Evolutionary conservation across 1,284 basidiomycete species (phyloP).

Genomic region (Papiliotrema fonsecae): DNA sequence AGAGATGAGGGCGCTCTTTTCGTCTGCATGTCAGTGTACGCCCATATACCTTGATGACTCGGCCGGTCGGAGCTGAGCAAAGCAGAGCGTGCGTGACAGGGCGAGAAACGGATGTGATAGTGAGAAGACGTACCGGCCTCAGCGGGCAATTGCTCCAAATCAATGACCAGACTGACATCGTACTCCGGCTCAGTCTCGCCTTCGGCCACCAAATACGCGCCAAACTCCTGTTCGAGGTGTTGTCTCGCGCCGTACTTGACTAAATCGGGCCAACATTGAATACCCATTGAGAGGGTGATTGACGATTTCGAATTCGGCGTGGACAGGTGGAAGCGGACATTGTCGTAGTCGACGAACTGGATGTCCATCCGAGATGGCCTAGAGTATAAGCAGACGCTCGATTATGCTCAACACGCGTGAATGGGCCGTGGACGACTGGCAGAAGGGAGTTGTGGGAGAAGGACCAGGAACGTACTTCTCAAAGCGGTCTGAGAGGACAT

Average conservation of each 20-base stretch:
- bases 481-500: constrained; percentile 84
- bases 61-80: too few relatives aligned
- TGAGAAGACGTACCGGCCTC: constrained; percentile 76
- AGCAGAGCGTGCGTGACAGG: too few relatives aligned
- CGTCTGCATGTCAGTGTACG: constrained; percentile 54
- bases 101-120: too few relatives aligned
- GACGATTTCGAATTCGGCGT: constrained; percentile 77
- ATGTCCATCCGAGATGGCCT: constrained; percentile 89
- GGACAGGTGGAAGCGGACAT: constrained; percentile 88
- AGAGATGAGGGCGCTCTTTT: constrained; percentile 70
- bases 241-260: constrained; percentile 80
- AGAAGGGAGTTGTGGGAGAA: too few relatives aligned
- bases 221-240: constrained; percentile 79
- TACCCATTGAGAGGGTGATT: constrained; percentile 85
- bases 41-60: not conserved
- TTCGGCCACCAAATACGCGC: constrained; percentile 53
- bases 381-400: not conserved
- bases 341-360: constrained; percentile 96
- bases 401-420: not conserved
- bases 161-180: constrained; percentile 79
- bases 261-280: constrained; percentile 94
- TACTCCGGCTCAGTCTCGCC: constrained; percentile 70
- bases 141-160: constrained; percentile 75
- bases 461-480: constrained; percentile 64
- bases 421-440: not conserved